These are phyloP conservation scores for Kuraishia capsulata DNA, from an alignment of 805 yeast genomes.

Conservation along the genomic window DNA sequence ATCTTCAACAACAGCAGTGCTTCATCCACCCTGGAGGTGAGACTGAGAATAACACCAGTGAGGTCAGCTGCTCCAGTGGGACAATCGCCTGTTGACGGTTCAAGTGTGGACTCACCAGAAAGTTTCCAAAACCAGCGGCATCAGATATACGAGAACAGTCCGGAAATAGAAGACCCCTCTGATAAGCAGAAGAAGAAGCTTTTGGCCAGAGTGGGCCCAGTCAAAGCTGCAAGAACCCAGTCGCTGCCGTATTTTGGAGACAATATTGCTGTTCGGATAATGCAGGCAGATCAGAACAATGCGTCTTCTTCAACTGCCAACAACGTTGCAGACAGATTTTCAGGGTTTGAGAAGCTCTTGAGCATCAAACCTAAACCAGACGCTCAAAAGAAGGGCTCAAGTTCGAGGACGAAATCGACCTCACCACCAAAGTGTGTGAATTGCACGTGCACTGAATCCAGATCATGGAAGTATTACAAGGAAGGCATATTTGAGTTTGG, in stretches of 20 bases:
- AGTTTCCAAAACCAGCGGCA: background rate
- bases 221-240: constrained; percentile 23
- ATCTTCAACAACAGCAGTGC: constrained; percentile 23
- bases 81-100: constrained; percentile 1
- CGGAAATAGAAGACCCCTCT: background rate
- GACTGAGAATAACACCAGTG: constrained; percentile 36
- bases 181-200: background rate
- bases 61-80: constrained; percentile 5
- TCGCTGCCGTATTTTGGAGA: constrained; percentile 23
- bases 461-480: constrained; percentile 22
- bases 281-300: constrained; percentile 18
- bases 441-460: constrained; percentile 17
- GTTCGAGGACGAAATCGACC: constrained; percentile 2
- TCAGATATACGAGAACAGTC: background rate
- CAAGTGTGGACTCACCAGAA: constrained; percentile 5
- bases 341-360: constrained; percentile 17
- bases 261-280: constrained; percentile 21
- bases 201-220: background rate
- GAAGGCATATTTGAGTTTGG: constrained; percentile 25
- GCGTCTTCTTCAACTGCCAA: constrained; percentile 8
- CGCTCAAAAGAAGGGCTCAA: background rate
- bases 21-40: constrained; percentile 46
- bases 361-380: constrained; percentile 2
- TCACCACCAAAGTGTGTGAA: constrained; percentile 15
- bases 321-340: constrained; percentile 12